Evolutionary conservation across 1,139 yeast species (phyloP), one percentile per base, ranked within the genome.

Genomic region (Yamadazyma sp.): DNA sequence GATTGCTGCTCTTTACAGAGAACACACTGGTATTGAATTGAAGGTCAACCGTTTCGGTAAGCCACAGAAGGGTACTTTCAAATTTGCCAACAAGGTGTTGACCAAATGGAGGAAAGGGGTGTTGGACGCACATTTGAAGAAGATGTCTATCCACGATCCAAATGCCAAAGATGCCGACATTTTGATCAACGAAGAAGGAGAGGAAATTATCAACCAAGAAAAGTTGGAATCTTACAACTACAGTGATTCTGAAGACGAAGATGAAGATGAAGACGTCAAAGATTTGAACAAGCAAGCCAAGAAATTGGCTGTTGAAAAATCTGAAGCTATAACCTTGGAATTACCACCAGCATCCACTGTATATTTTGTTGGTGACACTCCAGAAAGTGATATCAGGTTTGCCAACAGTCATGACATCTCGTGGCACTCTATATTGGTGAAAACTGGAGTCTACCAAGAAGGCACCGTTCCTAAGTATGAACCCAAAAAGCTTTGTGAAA

Each of bases 281-380:
- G 43, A 36, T 33, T 42, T 41, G 27, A 43, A 42, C 12, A 43
- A 42, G 14, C 50, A 45, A 39, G 33, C 63, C 55, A 46, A 46
- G 28, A 50, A 50, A 33, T 55, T 64, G 40, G 59, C 63, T 10
- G 62, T 55, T 30, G 61, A 57, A 30, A 62, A 59, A 41, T 54
- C 56, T 34, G 75, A 69, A 24, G 55, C 68, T 42, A 71, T 72
- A 45, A 66, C 71, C 24, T 66, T 80, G 51, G 81, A 82, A 47
- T 68, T 85, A 47, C 94, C 94, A 10, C 89, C 91, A 10, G 89
- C 92, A 2, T 82, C 88, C 5, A 84, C 92, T 0, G 94, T 86
- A 15, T 87, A 86, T 61, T 87, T 87, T 66, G 94, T 87, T 36
- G 95, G 95, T 50, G 95, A 87, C 59, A 87, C 95, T n/a, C 95